Conservation (phyloP, 768 basidiomycete genomes). For the Ramaria sp. region DNA sequence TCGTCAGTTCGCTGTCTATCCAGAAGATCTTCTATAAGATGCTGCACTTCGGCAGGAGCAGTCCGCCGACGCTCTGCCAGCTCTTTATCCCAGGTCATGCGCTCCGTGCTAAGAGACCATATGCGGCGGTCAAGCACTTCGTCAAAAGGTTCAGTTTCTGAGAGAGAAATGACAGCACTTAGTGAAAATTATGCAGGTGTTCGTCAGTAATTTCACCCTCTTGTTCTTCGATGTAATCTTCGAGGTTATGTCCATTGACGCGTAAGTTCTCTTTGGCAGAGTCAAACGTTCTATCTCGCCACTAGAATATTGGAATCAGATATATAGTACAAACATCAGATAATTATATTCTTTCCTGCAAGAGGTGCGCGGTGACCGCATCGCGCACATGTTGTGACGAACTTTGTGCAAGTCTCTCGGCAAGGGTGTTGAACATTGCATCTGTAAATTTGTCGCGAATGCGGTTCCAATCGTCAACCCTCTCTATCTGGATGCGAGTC, state of each 20-base stretch:
- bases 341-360: slow-evolving; percentile 30
- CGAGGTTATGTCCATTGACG: slow-evolving; percentile 70
- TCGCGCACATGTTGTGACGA: slow-evolving; percentile 34
- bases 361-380: slow-evolving; percentile 36
- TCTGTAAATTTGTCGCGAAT: slow-evolving; percentile 43
- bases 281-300: slow-evolving; percentile 49
- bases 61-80: slow-evolving; percentile 58
- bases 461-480: slow-evolving; percentile 54
- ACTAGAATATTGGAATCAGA: slow-evolving; percentile 27
- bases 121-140: slow-evolving; percentile 77
- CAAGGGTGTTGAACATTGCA: slow-evolving; percentile 35
- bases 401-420: slow-evolving; percentile 32
- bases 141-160: slow-evolving; percentile 74
- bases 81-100: slow-evolving; percentile 64
- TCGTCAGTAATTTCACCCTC: slow-evolving; percentile 29
- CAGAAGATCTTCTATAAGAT: slow-evolving; percentile 28
- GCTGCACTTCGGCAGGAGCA: slow-evolving; percentile 44
- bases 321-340: not conserved
- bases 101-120: slow-evolving; percentile 68
- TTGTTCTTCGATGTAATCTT: slow-evolving; percentile 46
- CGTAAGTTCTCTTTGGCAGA: slow-evolving; percentile 63
- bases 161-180: not conserved
- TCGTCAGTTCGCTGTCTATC: slow-evolving; percentile 24
- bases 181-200: slow-evolving; percentile 1
- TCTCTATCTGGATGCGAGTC: slow-evolving; percentile 51